Percentiles rank a stretch among this genome's conserved stretches.
These are phyloP conservation scores for Metarhizium anisopliae DNA, from an alignment of 2,329 filamentous ascomycete species.

Conservation along the genomic window DNA sequence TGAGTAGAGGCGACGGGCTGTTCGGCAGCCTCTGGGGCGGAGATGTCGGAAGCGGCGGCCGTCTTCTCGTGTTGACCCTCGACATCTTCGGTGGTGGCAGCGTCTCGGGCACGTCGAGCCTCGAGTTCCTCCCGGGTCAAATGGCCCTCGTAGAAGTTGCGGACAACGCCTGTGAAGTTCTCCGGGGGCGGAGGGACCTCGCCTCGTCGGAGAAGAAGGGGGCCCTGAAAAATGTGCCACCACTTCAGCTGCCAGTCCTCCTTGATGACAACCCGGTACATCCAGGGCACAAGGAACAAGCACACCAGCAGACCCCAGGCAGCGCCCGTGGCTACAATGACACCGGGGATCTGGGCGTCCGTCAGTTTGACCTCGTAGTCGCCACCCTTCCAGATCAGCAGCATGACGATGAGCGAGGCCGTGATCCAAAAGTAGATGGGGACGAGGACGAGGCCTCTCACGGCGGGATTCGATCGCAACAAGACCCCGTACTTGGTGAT, in stretches of 20 bases:
- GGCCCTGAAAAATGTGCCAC: constrained; percentile 45
- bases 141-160: constrained; percentile 49
- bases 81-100: constrained; percentile 10
- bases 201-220: constrained; percentile 38
- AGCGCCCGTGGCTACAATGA: constrained; percentile 43
- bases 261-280: constrained; percentile 48
- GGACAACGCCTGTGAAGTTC: constrained; percentile 31
- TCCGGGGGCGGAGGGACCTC: constrained; percentile 32
- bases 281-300: constrained; percentile 49
- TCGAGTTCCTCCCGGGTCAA: constrained; percentile 44
- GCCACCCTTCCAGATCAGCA: constrained; percentile 50
- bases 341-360: constrained; percentile 38
- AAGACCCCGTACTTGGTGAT: constrained; percentile 49
- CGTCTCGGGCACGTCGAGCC: constrained; percentile 23
- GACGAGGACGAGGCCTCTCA: constrained; percentile 41
- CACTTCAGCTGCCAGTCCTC: constrained; percentile 51
- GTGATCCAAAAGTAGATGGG: constrained; percentile 51
- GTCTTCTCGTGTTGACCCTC: constrained; percentile 20
- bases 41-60: constrained; percentile 4
- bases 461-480: constrained; percentile 41
- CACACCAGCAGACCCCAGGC: constrained; percentile 39
- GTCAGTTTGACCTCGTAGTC: constrained; percentile 37
- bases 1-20: constrained; percentile 22
- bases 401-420: constrained; percentile 45
- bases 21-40: constrained; percentile 1